These are phyloP conservation scores for Trypanosoma caninum DNA, from an alignment of 208 protist species.

Conservation along the genomic window DNA sequence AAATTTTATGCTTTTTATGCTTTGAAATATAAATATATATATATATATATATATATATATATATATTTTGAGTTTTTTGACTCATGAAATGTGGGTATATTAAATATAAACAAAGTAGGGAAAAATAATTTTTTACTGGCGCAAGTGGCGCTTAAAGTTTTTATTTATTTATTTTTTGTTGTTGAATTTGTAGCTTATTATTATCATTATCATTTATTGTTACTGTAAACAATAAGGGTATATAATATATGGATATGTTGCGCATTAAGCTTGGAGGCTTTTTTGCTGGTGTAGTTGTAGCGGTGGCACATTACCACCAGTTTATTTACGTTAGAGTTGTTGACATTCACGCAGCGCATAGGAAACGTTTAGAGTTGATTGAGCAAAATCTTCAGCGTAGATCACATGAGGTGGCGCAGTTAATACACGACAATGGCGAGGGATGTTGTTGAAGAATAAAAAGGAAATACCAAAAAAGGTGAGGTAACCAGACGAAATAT, in stretches of 20 bases:
- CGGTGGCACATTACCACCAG: constrained; percentile 44
- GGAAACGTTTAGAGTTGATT: constrained; percentile 27
- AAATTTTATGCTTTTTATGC: too few species aligned
- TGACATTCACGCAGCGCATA: constrained; percentile 38
- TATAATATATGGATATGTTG: constrained; percentile 24
- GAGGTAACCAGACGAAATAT: too few species aligned
- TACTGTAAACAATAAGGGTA: neutral
- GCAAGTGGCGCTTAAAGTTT: too few species aligned
- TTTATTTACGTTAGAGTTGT: constrained; percentile 44
- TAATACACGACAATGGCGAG: neutral
- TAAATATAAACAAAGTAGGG: neutral
- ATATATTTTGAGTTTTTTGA: neutral
- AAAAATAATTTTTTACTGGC: neutral
- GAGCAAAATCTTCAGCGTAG: constrained; percentile 29
- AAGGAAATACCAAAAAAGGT: neutral
- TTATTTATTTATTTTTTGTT: too few species aligned
- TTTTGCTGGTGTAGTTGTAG: constrained; percentile 36
- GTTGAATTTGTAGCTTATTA: too few species aligned
- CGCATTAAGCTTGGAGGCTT: constrained; percentile 46
- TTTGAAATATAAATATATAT: constrained; percentile 1
- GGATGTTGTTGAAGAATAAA: neutral
- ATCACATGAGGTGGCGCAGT: constrained; percentile 14
- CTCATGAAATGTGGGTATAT: neutral
- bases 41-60: constrained; percentile 12
- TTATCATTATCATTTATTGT: too few species aligned